Percentiles rank a stretch among this genome's conserved stretches.
These are phyloP conservation scores for Nakaseomyces bracarensis DNA, from an alignment of 1,139 yeast species.

Conservation along the genomic window DNA sequence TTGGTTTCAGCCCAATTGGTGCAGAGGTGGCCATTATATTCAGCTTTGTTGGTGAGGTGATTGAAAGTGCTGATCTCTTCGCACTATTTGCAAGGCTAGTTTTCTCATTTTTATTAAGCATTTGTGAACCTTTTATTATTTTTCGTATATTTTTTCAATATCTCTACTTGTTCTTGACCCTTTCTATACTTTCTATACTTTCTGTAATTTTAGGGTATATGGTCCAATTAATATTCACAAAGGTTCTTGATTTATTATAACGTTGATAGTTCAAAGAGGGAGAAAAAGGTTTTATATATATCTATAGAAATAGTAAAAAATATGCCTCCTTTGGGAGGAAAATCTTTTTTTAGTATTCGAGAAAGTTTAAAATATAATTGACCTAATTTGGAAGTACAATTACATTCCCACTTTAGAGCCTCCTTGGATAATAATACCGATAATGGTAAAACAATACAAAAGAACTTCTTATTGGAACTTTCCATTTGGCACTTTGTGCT, in stretches of 20 bases:
- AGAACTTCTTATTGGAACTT: too few species aligned
- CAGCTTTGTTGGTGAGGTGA: slow-evolving; percentile 41
- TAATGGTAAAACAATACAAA: not conserved
- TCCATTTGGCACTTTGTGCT: not conserved
- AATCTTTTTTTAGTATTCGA: not conserved
- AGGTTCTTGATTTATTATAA: too few species aligned
- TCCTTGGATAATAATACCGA: not conserved
- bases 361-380: not conserved
- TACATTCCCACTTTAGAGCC: not conserved
- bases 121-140: not conserved
- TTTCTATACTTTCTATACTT: too few species aligned
- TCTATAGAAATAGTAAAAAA: too few species aligned
- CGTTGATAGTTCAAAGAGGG: not conserved
- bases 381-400: slow-evolving; percentile 4
- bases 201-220: too few species aligned
- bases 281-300: too few species aligned
- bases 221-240: too few species aligned
- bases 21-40: slow-evolving; percentile 35
- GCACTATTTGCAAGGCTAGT: slow-evolving; percentile 14
- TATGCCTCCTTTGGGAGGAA: not conserved
- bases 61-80: slow-evolving; percentile 31
- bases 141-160: not conserved
- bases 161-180: not conserved
- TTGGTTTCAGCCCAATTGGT: slow-evolving; percentile 35
- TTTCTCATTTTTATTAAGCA: slow-evolving; percentile 7